A percentile compares a stretch with the other conserved stretches of the same genome.
Evolutionary conservation across 768 basidiomycete species (phyloP).

Genomic region (Calocybe cyanea): DNA sequence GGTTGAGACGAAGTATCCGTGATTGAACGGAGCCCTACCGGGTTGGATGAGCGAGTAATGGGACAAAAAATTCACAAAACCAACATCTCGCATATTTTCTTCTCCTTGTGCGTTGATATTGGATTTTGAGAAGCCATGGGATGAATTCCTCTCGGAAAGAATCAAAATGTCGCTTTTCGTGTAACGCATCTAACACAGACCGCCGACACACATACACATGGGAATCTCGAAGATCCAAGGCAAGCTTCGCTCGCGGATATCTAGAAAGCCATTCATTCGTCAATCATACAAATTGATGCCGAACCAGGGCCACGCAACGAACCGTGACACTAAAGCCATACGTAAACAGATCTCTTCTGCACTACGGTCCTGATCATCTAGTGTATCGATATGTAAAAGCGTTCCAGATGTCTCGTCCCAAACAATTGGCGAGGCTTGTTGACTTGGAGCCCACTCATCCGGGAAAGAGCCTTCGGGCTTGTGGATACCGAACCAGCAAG

Average conservation of each 20-base stretch:
- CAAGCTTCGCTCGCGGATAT: conserved; percentile 67
- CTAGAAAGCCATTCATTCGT: conserved; percentile 31
- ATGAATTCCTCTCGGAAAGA: conserved; percentile 89
- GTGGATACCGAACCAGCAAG: conserved; percentile 58
- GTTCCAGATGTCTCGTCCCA: conserved; percentile 68
- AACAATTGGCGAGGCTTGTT: conserved; percentile 48
- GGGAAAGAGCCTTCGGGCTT: conserved; percentile 44
- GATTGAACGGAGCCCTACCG: conserved; percentile 43
- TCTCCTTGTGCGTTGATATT: conserved; percentile 63
- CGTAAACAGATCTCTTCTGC: conserved; percentile 68
- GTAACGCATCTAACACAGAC: conserved; percentile 66
- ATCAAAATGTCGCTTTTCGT: conserved; percentile 65
- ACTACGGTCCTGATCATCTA: conserved; percentile 65
- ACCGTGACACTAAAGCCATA: conserved; percentile 74
- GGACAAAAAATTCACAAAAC: conserved; percentile 8
- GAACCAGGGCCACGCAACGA: conserved; percentile 11
- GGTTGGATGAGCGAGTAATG: not conserved
- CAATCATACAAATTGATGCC: conserved; percentile 2
- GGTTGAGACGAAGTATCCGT: conserved; percentile 42
- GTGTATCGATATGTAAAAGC: conserved; percentile 68
- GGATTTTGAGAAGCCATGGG: conserved; percentile 88
- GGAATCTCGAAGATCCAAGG: conserved; percentile 71
- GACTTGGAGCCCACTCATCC: conserved; percentile 64
- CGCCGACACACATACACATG: conserved; percentile 89
- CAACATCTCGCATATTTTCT: conserved; percentile 57